Evolutionary conservation across 2,329 filamentous ascomycete species (phyloP), one percentile per base, ranked within the genome.

Genomic region (Monosporascus sp.): DNA sequence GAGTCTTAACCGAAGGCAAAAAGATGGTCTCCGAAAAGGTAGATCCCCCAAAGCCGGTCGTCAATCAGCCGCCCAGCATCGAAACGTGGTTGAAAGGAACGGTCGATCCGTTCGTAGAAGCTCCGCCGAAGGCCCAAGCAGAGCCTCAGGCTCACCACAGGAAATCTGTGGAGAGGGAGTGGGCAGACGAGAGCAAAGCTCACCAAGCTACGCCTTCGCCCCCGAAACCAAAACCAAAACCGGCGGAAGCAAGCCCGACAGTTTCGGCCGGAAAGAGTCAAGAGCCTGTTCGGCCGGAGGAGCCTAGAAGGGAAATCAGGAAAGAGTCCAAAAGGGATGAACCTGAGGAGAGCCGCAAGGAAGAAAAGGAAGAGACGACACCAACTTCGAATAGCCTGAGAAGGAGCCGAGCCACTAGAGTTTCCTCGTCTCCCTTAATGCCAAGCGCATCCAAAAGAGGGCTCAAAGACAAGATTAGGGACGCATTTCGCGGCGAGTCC

Each of bases 1-100:
- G 83, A 64, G 83, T 86, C 7, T 77, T 86, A 54, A 81, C 76
- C 45, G 83, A 83, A 54, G 82, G 83, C 49, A 85, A 81, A 68
- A 86, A 85, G 67, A 85, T 86, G 14, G 78, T 86, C 38, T 78
- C 83, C 16, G 83, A 86, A 52, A 78, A 77, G 52, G 78, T 77
- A 44, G 83, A 86, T 3, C 78, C 78, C 1, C 66, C 67, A 17
- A 77, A 76, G 48, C 75, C 77, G 7, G 69, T 74, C 2, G 69
- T 70, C 3, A 85, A 86, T 55, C 78, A 82, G 44, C 83, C 84
- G 5, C 80, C 79, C 1, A 86, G 78, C 61, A 87, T 87, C 51
- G 84, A 87, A 64, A 84, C 78, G 22, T 87, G 84, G 84, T 71
- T 87, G 26, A 82, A 80, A 61, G 77, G 73, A 22, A 87, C 84